A percentile compares a stretch with the other conserved stretches of the same genome.
These are phyloP conservation scores for Salix koriyanagi DNA, from an alignment of 345 rosid genomes.

Conservation along the genomic window DNA sequence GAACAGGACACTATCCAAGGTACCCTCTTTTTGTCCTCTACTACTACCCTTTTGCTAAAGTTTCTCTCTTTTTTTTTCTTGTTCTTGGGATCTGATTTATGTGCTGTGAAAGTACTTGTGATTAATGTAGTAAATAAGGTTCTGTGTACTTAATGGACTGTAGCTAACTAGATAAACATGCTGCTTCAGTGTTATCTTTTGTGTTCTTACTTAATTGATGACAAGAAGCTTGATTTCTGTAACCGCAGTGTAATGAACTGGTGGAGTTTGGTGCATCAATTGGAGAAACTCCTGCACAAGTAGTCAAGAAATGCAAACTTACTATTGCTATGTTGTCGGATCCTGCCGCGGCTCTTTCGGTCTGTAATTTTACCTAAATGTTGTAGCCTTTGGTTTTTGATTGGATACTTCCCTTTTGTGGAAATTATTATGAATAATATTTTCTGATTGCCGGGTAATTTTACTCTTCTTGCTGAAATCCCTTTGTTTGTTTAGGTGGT, in stretches of 20 bases:
- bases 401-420: neutral
- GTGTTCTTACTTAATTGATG: neutral
- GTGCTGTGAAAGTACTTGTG: neutral
- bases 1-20: conserved; percentile 95
- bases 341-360: conserved; percentile 85
- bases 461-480: neutral
- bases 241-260: conserved; percentile 78
- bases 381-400: neutral
- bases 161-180: no score
- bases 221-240: neutral
- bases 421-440: no score
- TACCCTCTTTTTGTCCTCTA: conserved; percentile 4
- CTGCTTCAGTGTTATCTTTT: neutral
- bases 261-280: conserved; percentile 75
- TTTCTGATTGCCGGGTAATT: no score
- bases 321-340: conserved; percentile 91
- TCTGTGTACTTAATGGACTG: no score
- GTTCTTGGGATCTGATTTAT: neutral
- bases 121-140: neutral
- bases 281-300: conserved; percentile 78
- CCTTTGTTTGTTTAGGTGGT: conserved; percentile 54
- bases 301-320: conserved; percentile 76
- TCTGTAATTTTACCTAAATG: conserved; percentile 15
- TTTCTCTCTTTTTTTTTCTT: neutral
- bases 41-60: neutral